A percentile compares a stretch with the other conserved stretches of the same genome.
These are phyloP conservation scores for Malassezia dermatis DNA, from an alignment of 1,284 basidiomycete genomes.

Conservation along the genomic window DNA sequence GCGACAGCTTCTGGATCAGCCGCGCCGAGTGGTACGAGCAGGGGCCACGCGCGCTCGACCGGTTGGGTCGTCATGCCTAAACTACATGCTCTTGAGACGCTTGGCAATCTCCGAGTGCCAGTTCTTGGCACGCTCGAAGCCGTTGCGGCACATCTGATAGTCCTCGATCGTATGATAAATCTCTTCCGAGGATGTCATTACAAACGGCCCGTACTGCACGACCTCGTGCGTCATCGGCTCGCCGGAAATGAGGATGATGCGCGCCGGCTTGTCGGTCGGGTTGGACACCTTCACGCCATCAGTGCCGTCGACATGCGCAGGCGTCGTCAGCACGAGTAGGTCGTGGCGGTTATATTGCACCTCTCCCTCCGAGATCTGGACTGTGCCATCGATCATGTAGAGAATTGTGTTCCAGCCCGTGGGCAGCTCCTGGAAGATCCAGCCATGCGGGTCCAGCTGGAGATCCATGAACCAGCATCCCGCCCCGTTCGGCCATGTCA, in stretches of 20 bases:
- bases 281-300: slow-evolving; percentile 58
- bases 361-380: slow-evolving; percentile 54
- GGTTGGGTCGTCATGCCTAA: slow-evolving; percentile 39
- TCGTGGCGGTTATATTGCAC: slow-evolving; percentile 56
- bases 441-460: slow-evolving; percentile 58
- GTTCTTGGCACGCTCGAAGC: slow-evolving; percentile 76
- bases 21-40: slow-evolving; percentile 47
- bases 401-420: slow-evolving; percentile 48
- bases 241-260: slow-evolving; percentile 57
- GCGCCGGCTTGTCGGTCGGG: slow-evolving; percentile 18
- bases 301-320: slow-evolving; percentile 50
- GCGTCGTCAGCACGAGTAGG: slow-evolving; percentile 57
- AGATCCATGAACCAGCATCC: slow-evolving; percentile 89
- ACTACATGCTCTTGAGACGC: not conserved
- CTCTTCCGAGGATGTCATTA: slow-evolving; percentile 69
- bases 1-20: slow-evolving; percentile 71
- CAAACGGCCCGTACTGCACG: slow-evolving; percentile 67
- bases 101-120: slow-evolving; percentile 69
- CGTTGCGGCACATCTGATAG: slow-evolving; percentile 68
- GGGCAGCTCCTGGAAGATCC: slow-evolving; percentile 75
- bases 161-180: slow-evolving; percentile 73
- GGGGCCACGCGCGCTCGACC: slow-evolving; percentile 37
- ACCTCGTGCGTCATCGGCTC: slow-evolving; percentile 81
- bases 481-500: slow-evolving; percentile 62
- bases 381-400: slow-evolving; percentile 48